Base-by-base conservation (phyloP, 2,329 filamentous ascomycete genomes). In the Pseudopithomyces chartarum region DNA sequence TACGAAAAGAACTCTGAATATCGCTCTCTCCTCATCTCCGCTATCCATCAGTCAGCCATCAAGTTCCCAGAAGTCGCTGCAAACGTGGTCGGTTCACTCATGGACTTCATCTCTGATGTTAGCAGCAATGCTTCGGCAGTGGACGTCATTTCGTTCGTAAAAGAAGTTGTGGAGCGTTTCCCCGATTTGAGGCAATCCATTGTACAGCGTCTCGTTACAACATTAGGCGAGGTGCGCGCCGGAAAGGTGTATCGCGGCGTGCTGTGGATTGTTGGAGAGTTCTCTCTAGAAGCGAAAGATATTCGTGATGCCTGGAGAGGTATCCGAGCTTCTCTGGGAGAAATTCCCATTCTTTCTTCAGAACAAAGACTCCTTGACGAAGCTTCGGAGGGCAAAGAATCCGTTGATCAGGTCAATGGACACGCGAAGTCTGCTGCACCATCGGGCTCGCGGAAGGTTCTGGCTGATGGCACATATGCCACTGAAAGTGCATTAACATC, bases 51-150 rank as follows among this genome's bases (percentile, higher is more conserved):
- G 75, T 98, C 95, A 76, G 95, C 95, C 67, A 98, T 99, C 83
- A 97, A 96, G 74, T 98, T 98, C 81, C 98, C 95, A 11, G 94
- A 99, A 78, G 94, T 99, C 60, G 95, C 95, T 23, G 91, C 94
- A 44, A 98, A 92, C 72, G 95, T 99, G 15, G 95, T 99, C 53
- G 95, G 95, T 63, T 85, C 97, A 43, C 85, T 99, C 52, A 99
- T 99, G 95, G 95, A 99, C 78, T 98, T 98, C 74, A 97, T 99
- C 70, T 92, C 91, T 50, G 95, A 99, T 76, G 97, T 98, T 76
- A 98, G 96, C 82, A 98, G 96, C 82, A 97, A 96, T 72, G 90
- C 91, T 43, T 97, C 94, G 1, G 95, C 95, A 1, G 91, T 99
- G 29, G 95, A 99, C 76, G 94, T 99, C 52, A 98, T 99, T 72